Evolutionary conservation across 139 green algal species (phyloP).

Genomic region (Chlamydomonas eustigma): DNA sequence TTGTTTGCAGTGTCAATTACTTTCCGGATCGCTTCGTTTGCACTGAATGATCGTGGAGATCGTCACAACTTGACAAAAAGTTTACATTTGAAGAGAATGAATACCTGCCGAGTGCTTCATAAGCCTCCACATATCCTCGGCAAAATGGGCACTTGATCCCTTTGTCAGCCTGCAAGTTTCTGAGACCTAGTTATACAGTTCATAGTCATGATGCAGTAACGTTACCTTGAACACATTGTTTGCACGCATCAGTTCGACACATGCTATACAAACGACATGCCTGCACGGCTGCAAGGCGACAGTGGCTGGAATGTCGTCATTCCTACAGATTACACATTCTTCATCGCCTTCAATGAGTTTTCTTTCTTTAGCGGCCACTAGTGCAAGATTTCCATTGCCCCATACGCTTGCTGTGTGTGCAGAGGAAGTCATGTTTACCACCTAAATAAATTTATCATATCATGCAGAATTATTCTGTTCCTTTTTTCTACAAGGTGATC

Average conservation of each 20-base stretch:
- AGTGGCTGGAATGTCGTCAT: slow-evolving; percentile 40
- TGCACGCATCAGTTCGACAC: slow-evolving; percentile 50
- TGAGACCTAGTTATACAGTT: neutral
- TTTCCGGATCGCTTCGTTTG: neutral
- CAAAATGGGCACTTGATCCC: slow-evolving; percentile 60
- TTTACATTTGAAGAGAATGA: no score
- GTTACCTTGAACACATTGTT: slow-evolving; percentile 57
- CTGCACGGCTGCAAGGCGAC: slow-evolving; percentile 42
- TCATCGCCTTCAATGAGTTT: neutral
- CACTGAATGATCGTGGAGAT: neutral
- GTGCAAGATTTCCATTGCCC: neutral
- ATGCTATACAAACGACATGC: slow-evolving; percentile 47
- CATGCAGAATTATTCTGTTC: no score
- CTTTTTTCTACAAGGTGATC: no score
- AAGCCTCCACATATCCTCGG: slow-evolving; percentile 39
- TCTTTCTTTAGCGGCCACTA: neutral
- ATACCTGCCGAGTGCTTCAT: slow-evolving; percentile 21
- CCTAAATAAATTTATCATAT: no score
- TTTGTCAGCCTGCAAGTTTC: slow-evolving; percentile 37
- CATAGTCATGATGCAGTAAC: neutral
- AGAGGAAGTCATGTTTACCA: neutral
- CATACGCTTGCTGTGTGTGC: neutral
- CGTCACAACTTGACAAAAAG: no score
- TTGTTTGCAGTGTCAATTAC: neutral
- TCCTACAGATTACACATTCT: slow-evolving; percentile 11